Evolutionary conservation across 169 alveolate species (phyloP).

Genomic region (Eimeria maxima): DNA sequence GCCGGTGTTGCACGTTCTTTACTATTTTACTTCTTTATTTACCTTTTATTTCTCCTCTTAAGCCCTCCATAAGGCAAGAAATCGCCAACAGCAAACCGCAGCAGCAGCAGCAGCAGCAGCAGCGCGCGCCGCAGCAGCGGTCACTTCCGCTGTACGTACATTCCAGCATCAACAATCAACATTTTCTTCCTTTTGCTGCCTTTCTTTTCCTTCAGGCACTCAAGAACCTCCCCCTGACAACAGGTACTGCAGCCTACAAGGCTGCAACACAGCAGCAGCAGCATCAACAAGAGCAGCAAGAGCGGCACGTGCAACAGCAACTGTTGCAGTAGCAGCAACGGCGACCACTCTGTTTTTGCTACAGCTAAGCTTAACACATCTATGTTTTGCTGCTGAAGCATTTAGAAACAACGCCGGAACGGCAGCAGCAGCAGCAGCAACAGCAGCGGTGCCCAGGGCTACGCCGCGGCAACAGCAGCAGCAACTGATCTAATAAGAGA

Average conservation of each 20-base stretch:
- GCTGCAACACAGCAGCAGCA: neutral
- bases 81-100: neutral
- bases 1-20: neutral
- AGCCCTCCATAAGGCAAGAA: neutral
- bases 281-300: neutral
- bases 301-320: neutral
- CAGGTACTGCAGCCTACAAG: constrained; percentile 25
- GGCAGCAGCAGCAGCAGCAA: neutral
- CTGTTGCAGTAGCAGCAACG: constrained; percentile 23
- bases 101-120: no score
- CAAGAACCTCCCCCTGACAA: constrained; percentile 32
- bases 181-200: neutral
- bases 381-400: neutral
- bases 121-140: neutral
- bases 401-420: neutral
- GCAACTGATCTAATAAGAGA: neutral
- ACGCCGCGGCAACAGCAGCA: neutral
- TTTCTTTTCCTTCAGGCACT: neutral
- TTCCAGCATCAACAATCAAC: neutral
- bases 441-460: constrained; percentile 35
- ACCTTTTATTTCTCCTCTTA: neutral
- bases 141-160: neutral
- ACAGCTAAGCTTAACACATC: neutral
- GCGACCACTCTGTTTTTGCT: neutral
- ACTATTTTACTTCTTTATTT: neutral